These are phyloP conservation scores for Clavariopsis aquatica DNA, from an alignment of 495 filamentous ascomycete species.

Conservation along the genomic window DNA sequence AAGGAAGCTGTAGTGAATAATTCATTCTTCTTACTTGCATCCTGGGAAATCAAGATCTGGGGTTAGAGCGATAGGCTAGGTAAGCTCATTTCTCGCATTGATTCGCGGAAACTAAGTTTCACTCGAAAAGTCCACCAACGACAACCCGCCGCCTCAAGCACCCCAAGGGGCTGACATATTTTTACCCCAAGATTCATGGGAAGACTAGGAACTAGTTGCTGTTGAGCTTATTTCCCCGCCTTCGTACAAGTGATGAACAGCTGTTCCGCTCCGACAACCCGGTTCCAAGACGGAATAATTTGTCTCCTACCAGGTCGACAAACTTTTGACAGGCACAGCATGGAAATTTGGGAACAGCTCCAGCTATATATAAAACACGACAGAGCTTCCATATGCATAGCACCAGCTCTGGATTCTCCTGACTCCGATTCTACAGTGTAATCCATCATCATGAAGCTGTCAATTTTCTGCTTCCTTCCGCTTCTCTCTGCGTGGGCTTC, in stretches of 20 bases:
- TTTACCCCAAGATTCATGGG: constrained; percentile 13
- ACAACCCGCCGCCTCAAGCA: background rate
- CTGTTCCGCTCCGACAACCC: background rate
- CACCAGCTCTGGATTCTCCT: background rate
- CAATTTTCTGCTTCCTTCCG: background rate
- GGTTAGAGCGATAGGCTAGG: background rate
- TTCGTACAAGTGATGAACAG: constrained; percentile 7
- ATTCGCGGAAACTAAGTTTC: background rate
- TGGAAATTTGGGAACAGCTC: background rate
- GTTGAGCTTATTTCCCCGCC: constrained; percentile 8
- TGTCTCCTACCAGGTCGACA: background rate
- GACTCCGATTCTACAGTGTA: background rate
- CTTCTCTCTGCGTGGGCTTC: constrained; percentile 5
- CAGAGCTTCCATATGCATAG: background rate
- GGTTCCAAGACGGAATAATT: constrained; percentile 27
- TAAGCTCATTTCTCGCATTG: background rate
- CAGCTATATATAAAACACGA: background rate
- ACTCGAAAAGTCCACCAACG: background rate
- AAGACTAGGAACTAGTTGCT: constrained; percentile 12
- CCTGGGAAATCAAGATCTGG: background rate
- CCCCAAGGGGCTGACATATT: background rate
- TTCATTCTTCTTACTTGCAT: too few relatives aligned
- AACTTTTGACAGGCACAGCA: background rate
- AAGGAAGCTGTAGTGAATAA: too few relatives aligned
- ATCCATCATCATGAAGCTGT: constrained; percentile 18